Evolutionary conservation across 108 stramenopile genomes (phyloP), one percentile per base, ranked within the genome.

Genomic region (Discostella stelligeroides): DNA sequence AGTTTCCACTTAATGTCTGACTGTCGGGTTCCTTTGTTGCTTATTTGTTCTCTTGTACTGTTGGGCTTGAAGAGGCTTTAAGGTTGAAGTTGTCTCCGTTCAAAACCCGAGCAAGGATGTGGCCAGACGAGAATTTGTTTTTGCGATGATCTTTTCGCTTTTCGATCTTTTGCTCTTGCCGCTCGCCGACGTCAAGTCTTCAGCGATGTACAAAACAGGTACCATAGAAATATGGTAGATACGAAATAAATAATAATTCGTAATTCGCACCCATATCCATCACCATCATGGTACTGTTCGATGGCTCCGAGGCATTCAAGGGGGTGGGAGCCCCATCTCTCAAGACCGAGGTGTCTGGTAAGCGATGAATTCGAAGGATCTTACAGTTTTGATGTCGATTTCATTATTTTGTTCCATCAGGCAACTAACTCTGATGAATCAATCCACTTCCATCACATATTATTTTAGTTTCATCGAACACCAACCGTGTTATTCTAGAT

Each of bases 401-500:
- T n/a, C n/a, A n/a, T n/a, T 23, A 12, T 4, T 53, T 53, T 53
- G 24, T 53, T 53, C 0, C 23, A 24, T 8, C 5, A 25, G 12
- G 18, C 21, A 53, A 38, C 12, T 17, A 18, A 21, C 7, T 30
- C n/a, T 39, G 10, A 41, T 37, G 25, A 54, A 41, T 66, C 50
- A 17, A 6, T 34, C 43, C 43, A 21, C 46, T 21, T n/a, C 5
- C 15, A n/a, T n/a, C n/a, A n/a, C n/a, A n/a, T n/a, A n/a, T n/a
- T n/a, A n/a, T 60, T 70, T 41, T 54, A 66, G 76, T 77, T 43
- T 70, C 76, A 20, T 63, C 68, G 18, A 77, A 64, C 53, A 68
- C 57, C 38, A 77, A 70, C 58, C 67, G 68, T 46, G 76, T 77
- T 8, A 17, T 77, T 24, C 68, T 77, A 24, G 76, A 77, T 65